A percentile compares a stretch with the other conserved stretches of the same genome.
Evolutionary conservation across 805 yeast genomes (phyloP).

Genomic region (Candida khao-thaluensis): DNA sequence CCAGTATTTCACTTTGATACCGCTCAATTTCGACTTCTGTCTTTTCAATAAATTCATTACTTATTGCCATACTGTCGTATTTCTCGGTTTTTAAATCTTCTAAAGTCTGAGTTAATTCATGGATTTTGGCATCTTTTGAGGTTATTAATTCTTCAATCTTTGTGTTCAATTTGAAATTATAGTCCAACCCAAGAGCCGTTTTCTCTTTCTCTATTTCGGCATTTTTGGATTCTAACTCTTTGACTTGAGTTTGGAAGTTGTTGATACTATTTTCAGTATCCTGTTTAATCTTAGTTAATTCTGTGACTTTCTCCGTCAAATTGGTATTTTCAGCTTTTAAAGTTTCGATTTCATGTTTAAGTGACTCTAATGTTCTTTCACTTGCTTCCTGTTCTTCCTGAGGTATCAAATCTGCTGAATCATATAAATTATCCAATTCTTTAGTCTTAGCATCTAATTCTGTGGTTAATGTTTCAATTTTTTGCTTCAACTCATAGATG

Average conservation of each 20-base stretch:
- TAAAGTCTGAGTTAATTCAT: conserved; percentile 5
- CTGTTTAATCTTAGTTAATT: background rate
- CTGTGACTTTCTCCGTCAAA: background rate
- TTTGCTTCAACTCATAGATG: conserved; percentile 12
- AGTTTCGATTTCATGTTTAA: background rate
- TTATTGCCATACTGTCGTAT: background rate
- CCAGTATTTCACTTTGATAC: conserved; percentile 7
- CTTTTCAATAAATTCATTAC: conserved; percentile 5
- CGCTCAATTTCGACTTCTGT: conserved; percentile 2
- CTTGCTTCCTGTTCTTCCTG: conserved; percentile 1
- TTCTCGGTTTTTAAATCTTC: conserved; percentile 10
- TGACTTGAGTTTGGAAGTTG: conserved; percentile 4
- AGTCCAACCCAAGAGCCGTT: conserved; percentile 9
- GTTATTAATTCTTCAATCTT: conserved; percentile 13
- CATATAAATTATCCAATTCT: conserved; percentile 12
- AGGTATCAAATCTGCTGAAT: conserved; percentile 9
- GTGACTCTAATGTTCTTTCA: background rate
- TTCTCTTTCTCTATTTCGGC: conserved; percentile 9
- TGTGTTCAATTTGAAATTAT: conserved; percentile 9
- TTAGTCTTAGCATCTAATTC: conserved; percentile 9
- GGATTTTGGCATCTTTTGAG: conserved; percentile 12
- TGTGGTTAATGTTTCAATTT: conserved; percentile 10
- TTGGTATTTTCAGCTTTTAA: background rate
- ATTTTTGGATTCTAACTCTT: conserved; percentile 1
- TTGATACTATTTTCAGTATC: background rate